Evolutionary conservation across 2,329 filamentous ascomycete species (phyloP), one percentile per base, ranked within the genome.

Genomic region (Colletotrichum brevisporum): DNA sequence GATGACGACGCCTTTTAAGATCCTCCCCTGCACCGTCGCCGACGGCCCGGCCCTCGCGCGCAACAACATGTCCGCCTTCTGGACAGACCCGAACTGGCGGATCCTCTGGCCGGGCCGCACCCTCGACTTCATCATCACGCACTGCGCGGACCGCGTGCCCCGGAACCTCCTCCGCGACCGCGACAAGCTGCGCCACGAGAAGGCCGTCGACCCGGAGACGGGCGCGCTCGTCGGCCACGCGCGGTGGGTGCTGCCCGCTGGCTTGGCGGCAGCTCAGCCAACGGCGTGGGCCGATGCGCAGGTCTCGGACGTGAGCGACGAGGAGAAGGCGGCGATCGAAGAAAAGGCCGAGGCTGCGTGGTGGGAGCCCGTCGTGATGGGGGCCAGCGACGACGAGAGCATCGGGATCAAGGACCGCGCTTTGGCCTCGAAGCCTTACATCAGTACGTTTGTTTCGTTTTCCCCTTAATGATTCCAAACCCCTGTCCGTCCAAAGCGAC

Each of bases 31-130:
- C 43, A 72, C 72, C 21, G 45, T 73, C 41, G 69, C 66, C 24
- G 72, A 75, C 51, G 68, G 60, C 21, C 57, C 67, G 16, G 72
- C 67, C 12, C 43, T 75, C 5, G 73, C 73, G 2, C 67, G 62
- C 31, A 75, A 75, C 56, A 75, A 75, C 65, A 75, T 75, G 62
- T 67, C 68, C 48, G 74, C 74, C 13, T 75, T 74, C 63, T 75
- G 70, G 71, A 70, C 69, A 10, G 71, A 75, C 43, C 65, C 67
- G 5, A 75, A 64, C 6, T 75, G 74, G 74, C 53, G 63, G 10
- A 50, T 75, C 1, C 47, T 73, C 3, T 72, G 71, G 70, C 60
- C 60, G 24, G 56, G 56, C n/a, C 13, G 13, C 41, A 63, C 16
- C n/a, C 55, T 61, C 26, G 70, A 72, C 21, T 67, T 63, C 16